phyloP scores from a whole-genome alignment of 2,329 filamentous ascomycete genomes.

The Penicillium sp. region DNA sequence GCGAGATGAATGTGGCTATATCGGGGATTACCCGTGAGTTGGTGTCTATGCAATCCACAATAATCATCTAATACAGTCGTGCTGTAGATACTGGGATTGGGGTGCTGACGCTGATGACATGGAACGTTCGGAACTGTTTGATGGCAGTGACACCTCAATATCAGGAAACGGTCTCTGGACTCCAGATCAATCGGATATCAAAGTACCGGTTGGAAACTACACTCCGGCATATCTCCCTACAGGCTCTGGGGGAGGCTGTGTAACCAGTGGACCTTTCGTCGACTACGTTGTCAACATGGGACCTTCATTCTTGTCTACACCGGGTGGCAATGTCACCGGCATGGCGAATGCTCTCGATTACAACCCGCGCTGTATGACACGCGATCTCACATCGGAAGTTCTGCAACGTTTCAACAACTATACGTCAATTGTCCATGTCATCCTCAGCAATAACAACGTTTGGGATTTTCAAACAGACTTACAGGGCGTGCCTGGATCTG shows the following conservation, averaged over 20 bases:
- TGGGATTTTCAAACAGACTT: slow-evolving; percentile 38
- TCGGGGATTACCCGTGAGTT: slow-evolving; percentile 25
- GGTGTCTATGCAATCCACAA: neutral
- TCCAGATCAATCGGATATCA: slow-evolving; percentile 22
- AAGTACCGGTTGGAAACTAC: slow-evolving; percentile 17
- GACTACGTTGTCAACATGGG: slow-evolving; percentile 35
- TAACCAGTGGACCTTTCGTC: slow-evolving; percentile 36
- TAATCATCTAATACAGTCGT: neutral
- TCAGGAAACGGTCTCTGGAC: slow-evolving; percentile 47
- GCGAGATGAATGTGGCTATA: slow-evolving; percentile 38
- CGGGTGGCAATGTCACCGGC: slow-evolving; percentile 10
- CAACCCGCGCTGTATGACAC: slow-evolving; percentile 33
- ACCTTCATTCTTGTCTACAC: slow-evolving; percentile 18
- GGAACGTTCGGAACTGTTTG: slow-evolving; percentile 48
- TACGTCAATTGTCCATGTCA: slow-evolving; percentile 20
- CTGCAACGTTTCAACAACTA: slow-evolving; percentile 19
- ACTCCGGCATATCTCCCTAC: slow-evolving; percentile 43
- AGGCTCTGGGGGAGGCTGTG: slow-evolving; percentile 38
- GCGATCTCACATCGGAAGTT: slow-evolving; percentile 27
- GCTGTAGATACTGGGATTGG: slow-evolving; percentile 48
- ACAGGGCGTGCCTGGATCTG: slow-evolving; percentile 39
- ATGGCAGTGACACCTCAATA: slow-evolving; percentile 49
- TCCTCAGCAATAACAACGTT: slow-evolving; percentile 26
- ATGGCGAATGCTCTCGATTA: slow-evolving; percentile 21
- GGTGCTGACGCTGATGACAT: slow-evolving; percentile 37